Base-by-base conservation (phyloP, 2,329 filamentous ascomycete genomes). In the Fusarium haematococcum region DNA sequence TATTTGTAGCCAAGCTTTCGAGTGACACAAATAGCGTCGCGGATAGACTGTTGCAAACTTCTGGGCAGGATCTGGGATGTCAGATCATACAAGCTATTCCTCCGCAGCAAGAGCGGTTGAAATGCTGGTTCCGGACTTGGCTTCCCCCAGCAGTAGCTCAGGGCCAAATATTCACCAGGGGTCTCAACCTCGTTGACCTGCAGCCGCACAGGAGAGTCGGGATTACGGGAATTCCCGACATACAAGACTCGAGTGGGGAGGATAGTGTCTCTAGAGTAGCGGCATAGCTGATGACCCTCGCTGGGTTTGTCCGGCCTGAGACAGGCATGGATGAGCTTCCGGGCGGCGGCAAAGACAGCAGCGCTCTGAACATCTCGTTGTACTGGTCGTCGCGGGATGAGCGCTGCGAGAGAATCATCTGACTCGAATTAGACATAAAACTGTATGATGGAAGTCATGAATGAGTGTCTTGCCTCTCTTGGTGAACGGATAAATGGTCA, bases 141-240 rank as follows among this genome's bases (percentile, higher is more conserved):
- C 4, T 48, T n/a, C 10, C 58, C 58, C 58, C 58, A 61, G 41
- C 58, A 61, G 16, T 61, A 61, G 30, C 58, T 61, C 41, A 61
- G 16, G 14, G 39, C 58, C 20, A 61, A 43, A 8, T 61, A 61
- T 2, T 9, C 2, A 1, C 39, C 58, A 33, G 18, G 58, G 8
- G 41, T 61, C 10, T 61, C 58, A 6, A 8, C 11, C 0, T 61
- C 41, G 20, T 61, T 61, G 6, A 61, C 16, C 30, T 61, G 14
- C 11, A 61, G 41, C 9, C 30, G 30, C 3, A 20, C 7, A 2
- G 14, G 6, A 20, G 41, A 13, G 1, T 61, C 6, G 0, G 7
- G 9, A 6, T n/a, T 2, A 4, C 13, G 2, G 2, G 27, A 2
- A n/a, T 48, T 4, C 5, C 58, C 41, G 10, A 61, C 41, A 23